Evolutionary conservation across 257 asterid species (phyloP).

Genomic region (Salvia miltiorrhiza): DNA sequence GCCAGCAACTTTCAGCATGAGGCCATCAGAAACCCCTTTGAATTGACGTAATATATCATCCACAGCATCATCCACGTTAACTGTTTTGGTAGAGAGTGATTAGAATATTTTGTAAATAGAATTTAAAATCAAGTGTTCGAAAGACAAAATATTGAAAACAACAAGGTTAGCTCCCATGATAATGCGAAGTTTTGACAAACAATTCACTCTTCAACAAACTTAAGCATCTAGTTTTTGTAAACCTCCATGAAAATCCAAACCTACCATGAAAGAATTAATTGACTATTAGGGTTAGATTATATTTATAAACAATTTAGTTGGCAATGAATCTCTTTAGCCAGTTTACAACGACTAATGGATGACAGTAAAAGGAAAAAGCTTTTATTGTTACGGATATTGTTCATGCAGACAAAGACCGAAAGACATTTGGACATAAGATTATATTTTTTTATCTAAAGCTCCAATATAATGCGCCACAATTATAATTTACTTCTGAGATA

Average conservation of each 20-base stretch:
- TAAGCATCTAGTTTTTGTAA: background rate
- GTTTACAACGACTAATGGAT: background rate
- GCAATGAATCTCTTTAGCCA: background rate
- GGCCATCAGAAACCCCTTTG: slow-evolving; percentile 95
- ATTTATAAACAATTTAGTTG: background rate
- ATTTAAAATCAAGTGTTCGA: background rate
- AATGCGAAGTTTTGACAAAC: background rate
- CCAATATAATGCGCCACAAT: background rate
- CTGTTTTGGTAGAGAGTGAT: slow-evolving; percentile 38
- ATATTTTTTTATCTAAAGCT: slow-evolving; percentile 8
- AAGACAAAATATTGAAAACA: slow-evolving; percentile 8
- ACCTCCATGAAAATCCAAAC: background rate
- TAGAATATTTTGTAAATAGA: background rate
- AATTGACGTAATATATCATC: slow-evolving; percentile 98
- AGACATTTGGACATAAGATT: background rate
- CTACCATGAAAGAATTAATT: background rate
- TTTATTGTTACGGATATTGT: background rate
- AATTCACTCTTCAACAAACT: slow-evolving; percentile 9
- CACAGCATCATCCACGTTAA: slow-evolving; percentile 98
- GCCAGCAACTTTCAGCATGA: slow-evolving; percentile 65
- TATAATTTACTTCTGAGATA: background rate
- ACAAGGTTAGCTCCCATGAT: background rate
- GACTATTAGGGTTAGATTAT: background rate
- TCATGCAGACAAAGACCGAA: slow-evolving; percentile 7
- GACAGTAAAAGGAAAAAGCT: background rate